phyloP scores from a whole-genome alignment of 441 rosid species.

The Gossypium lobatum region DNA sequence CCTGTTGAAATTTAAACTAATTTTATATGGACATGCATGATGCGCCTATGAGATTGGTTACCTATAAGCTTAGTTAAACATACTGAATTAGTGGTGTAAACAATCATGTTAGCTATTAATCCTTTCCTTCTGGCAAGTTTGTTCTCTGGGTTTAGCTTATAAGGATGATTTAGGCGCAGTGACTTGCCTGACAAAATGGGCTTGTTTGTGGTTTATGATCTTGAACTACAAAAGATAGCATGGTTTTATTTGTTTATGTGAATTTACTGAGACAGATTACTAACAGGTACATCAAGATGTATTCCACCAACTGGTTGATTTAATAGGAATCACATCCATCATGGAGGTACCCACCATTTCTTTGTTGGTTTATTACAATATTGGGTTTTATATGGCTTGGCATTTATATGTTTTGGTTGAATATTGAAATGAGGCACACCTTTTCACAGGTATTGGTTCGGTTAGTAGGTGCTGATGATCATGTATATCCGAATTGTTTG shows the following conservation, averaged over 20 bases:
- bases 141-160: neutral
- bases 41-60: neutral
- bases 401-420: neutral
- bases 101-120: neutral
- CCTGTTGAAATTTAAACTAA: neutral
- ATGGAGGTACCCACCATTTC: conserved; percentile 70
- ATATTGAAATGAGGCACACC: conserved; percentile 10
- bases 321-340: conserved; percentile 96
- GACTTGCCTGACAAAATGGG: neutral
- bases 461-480: conserved; percentile 92
- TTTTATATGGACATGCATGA: neutral
- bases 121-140: neutral
- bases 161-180: neutral
- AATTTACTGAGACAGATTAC: conserved; percentile 6
- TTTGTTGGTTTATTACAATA: neutral
- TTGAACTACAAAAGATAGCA: neutral
- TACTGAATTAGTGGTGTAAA: neutral
- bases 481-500: conserved; percentile 81
- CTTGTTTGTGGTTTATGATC: conserved; percentile 4
- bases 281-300: conserved; percentile 80
- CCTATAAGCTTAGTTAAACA: neutral
- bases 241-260: neutral
- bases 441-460: conserved; percentile 77
- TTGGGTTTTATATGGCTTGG: neutral
- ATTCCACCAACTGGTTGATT: conserved; percentile 72